Base-by-base conservation (phyloP, 257 asterid species). In the Ligustrum vulgare region DNA sequence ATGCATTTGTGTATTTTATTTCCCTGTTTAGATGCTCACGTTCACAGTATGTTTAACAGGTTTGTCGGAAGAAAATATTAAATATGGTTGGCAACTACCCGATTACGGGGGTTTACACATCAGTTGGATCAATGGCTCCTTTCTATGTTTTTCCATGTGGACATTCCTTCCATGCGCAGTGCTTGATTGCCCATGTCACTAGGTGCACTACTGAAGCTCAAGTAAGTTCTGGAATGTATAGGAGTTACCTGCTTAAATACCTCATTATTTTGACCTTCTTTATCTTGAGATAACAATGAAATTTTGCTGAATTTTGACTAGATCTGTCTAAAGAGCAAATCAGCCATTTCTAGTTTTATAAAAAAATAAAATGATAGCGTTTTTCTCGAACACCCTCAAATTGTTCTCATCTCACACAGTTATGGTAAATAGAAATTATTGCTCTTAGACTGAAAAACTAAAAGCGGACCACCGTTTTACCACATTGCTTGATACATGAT, bases 61-160 rank as follows among this genome's bases (percentile, higher is more conserved):
- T 86, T 70, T 95, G 99, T 67, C 79, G 82, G 76, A 90, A 85
- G 83, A 95, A 89, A 81, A 92, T 91, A 82, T 82, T 95, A 82
- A 90, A 82, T 75, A 81, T 84, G 73, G 93, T 86, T 36, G 91
- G 81, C 76, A 94, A 90, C 75, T 87, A 83, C 78, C 89, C 87
- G 78, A 87, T 82, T 92, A 84, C 91, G 72, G 84, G 89, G 80
- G 86, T 83, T 39, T 93, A 93, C 83, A 82, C 91, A 22, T 83
- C 96, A 41, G 91, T 89, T 79, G 99, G 97, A 80, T 82, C 95
- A 8, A 91, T 93, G 96, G 91, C 96, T 73, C 98, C 99, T 79
- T 93, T 95, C 86, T 95, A 93, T 75, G 98, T 91, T 80, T 95
- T 95, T 79, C 99, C 99, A 13, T 95, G 99, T 83, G 97, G 91